Base-by-base conservation (phyloP, 2,329 filamentous ascomycete genomes). In the Pestalotiopsis sp. region DNA sequence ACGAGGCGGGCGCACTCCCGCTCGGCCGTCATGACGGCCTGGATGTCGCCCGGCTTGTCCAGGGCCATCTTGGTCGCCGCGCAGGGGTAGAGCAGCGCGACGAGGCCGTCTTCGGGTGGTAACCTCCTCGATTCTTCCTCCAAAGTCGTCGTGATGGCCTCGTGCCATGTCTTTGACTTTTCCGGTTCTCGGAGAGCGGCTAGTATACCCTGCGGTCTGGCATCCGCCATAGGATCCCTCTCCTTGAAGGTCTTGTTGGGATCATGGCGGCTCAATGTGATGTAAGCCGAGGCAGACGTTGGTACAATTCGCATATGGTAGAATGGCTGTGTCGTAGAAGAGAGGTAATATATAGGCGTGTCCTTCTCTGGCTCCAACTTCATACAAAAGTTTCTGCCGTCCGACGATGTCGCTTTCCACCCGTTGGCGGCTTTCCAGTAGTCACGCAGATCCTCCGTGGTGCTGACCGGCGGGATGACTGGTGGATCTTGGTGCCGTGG, bases 391-490 rank as follows among this genome's bases (percentile, higher is more conserved):
- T 85, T 84, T 25, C 86, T 82, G 4, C 88, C 89, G 75, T 91
- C 88, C 3, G 85, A 84, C 1, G 83, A 77, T 0, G 89, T 86
- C 2, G 90, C 90, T 74, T 88, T 85, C 89, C 89, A 92, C 13
- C 91, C 91, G 76, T 92, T 93, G 69, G 88, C 84, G 0, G 90
- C 89, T 73, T 91, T 89, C 91, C 91, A 93, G 9, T 92, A 84
- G 65, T 85, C 85, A 72, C 87, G 87, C 45, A 93, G 84, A 71
- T 92, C 86, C 59, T 90, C 87, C 1, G 85, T 89, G 0, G 87
- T 86, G 75, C 84, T 87, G 4, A 87, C 82, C 1, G 82, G 80
- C 12, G 87, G 85, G 20, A 85, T 81, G 1, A 80, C 71, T 0
- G 86, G 83, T 0, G 85, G 81, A 38, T 85, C 82, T 5, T 82